Evolutionary conservation across 176 grass and related monocot genomes (phyloP), one percentile per base, ranked within the genome.

Genomic region (Oryza coarctata): DNA sequence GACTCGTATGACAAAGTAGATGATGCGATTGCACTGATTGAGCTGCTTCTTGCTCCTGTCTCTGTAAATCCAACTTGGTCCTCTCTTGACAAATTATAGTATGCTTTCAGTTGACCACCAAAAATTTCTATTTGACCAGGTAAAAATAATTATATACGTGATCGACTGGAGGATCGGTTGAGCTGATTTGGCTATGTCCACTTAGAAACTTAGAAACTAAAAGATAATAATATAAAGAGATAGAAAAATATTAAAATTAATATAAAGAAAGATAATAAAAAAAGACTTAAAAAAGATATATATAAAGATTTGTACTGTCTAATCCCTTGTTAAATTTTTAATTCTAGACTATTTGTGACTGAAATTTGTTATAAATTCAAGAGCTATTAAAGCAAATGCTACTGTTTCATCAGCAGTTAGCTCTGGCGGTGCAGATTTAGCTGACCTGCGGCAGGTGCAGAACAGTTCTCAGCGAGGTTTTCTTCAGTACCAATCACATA

Each of bases 1-100:
- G 95, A 94, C 38, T 89, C 92, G 63, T 89, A 98, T 82, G 92
- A 94, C 77, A 98, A 98, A 94, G 75, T 94, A 60, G 95, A 98
- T 80, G 81, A 90, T 82, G 95, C 95, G 63, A 86, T 89, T 89
- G 74, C 90, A 1, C 84, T 98, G 70, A 83, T 98, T 88, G 90
- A 98, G 47, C 77, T 90, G 23, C 95, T 98, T 61, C 84, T 98
- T 68, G 72, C 88, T 92, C 92, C 92, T 77, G 88, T 91, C 61
- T 82, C 86, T 28, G 85, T 94, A 86, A 94, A 84, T 89, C 70
- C n/a, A 69, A 43, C 66, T 75, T 60, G 60, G 7, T 28, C 34
- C 20, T 60, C 18, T 69, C 23, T 35, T 18, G 17, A 22, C 25
- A 38, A 62, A 31, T 52, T 65, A 20, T 45, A 72, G 17, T 65